Evolutionary conservation across 768 basidiomycete species (phyloP).

Genomic region (Mycena haematopus): DNA sequence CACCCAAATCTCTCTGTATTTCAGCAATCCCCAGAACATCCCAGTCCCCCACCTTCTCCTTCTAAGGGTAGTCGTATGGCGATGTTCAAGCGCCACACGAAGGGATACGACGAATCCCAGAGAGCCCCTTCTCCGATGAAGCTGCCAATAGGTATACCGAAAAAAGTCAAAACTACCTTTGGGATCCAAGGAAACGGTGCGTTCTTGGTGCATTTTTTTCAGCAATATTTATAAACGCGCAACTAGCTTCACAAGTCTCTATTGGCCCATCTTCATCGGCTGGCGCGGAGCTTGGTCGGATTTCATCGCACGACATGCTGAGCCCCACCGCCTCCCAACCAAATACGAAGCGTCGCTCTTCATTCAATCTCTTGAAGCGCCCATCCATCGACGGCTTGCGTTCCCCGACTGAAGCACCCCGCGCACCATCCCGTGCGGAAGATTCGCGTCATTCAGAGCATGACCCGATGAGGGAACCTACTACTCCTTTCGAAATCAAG

Average conservation of each 20-base stretch:
- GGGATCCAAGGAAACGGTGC: conserved; percentile 46
- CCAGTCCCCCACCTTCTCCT: conserved; percentile 56
- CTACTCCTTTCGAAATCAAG: conserved; percentile 43
- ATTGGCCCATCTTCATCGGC: conserved; percentile 26
- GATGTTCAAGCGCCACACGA: conserved; percentile 64
- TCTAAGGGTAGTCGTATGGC: conserved; percentile 50
- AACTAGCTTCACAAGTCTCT: conserved; percentile 31
- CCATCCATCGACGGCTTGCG: conserved; percentile 45
- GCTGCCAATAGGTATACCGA: conserved; percentile 41
- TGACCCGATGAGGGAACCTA: conserved; percentile 36
- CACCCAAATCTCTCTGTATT: conserved; percentile 69
- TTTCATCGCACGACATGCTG: conserved; percentile 29
- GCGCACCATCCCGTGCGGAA: conserved; percentile 28
- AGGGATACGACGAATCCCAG: conserved; percentile 42
- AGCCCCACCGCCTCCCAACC: conserved; percentile 14
- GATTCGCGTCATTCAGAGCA: conserved; percentile 27
- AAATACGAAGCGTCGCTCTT: conserved; percentile 25
- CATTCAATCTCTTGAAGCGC: conserved; percentile 31
- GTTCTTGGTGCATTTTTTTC: conserved; percentile 37
- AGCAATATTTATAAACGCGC: conserved; percentile 25
- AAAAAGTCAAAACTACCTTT: conserved; percentile 58
- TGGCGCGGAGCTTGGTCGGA: conserved; percentile 25
- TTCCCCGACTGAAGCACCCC: conserved; percentile 27
- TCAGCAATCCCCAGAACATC: conserved; percentile 45
- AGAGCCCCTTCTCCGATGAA: conserved; percentile 46